These are phyloP conservation scores for Saturnispora galanensis DNA, from an alignment of 805 yeast genomes.

Conservation along the genomic window DNA sequence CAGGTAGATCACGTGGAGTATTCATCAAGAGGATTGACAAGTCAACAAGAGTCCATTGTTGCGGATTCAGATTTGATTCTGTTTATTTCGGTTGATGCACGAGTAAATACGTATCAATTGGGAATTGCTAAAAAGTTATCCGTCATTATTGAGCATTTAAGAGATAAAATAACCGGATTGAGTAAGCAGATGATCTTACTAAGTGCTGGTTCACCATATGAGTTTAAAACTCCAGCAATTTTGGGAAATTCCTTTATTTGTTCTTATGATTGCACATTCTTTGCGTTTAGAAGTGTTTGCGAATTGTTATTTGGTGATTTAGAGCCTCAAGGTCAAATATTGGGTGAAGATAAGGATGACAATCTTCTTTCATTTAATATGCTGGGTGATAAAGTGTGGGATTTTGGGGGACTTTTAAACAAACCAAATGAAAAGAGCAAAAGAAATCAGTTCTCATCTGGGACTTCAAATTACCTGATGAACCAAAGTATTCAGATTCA, in stretches of 20 bases:
- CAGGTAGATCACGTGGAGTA: conserved; percentile 49
- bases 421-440: background rate
- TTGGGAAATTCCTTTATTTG: conserved; percentile 51
- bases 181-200: conserved; percentile 44
- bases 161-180: conserved; percentile 13
- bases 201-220: conserved; percentile 58
- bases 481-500: too few relatives aligned
- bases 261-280: conserved; percentile 49
- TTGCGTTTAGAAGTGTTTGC: conserved; percentile 39
- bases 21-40: conserved; percentile 47
- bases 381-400: background rate
- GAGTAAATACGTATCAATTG: conserved; percentile 51
- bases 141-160: conserved; percentile 18
- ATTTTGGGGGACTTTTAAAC: conserved; percentile 8
- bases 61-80: conserved; percentile 43
- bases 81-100: conserved; percentile 45
- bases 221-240: conserved; percentile 44
- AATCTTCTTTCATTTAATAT: conserved; percentile 1
- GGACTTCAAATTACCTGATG: too few relatives aligned
- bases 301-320: conserved; percentile 45
- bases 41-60: conserved; percentile 43
- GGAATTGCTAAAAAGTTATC: conserved; percentile 51
- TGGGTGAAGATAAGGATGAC: conserved; percentile 27
- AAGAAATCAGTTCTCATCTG: too few relatives aligned
- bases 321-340: conserved; percentile 44